Evolutionary conservation across 805 yeast genomes (phyloP).

Genomic region (Yamadazyma nakazawae): DNA sequence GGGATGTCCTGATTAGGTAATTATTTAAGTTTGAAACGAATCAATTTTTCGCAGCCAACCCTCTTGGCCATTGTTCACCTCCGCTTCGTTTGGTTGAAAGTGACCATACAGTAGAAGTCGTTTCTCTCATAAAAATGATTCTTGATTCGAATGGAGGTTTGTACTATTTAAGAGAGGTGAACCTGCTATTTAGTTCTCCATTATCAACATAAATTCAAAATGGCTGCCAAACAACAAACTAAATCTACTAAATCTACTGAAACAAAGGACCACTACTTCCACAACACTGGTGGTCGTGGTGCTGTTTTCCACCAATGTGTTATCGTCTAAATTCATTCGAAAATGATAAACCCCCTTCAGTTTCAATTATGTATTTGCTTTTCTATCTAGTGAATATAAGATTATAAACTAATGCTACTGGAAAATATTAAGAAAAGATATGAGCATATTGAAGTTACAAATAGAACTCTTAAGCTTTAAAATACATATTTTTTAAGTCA

Average conservation of each 20-base stretch:
- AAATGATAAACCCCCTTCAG: background rate
- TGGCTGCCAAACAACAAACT: slow-evolving; percentile 4
- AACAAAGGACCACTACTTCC: slow-evolving; percentile 1
- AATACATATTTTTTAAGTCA: too few relatives aligned
- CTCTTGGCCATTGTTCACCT: too few relatives aligned
- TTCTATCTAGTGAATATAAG: background rate
- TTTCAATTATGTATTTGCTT: background rate
- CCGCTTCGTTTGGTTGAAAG: too few relatives aligned
- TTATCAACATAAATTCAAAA: background rate
- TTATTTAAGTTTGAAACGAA: background rate
- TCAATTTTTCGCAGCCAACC: background rate
- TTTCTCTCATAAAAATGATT: too few relatives aligned
- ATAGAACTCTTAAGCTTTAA: too few relatives aligned
- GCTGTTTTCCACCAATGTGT: slow-evolving; percentile 8
- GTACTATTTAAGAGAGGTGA: too few relatives aligned
- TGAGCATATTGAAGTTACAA: too few relatives aligned
- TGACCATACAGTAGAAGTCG: too few relatives aligned
- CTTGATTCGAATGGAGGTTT: too few relatives aligned
- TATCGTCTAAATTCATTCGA: slow-evolving; percentile 4
- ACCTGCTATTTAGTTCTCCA: background rate
- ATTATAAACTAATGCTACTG: background rate
- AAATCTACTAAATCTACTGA: background rate
- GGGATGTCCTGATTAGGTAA: background rate
- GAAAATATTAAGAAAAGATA: too few relatives aligned
- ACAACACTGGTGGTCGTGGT: slow-evolving; percentile 1